These are phyloP conservation scores for Quercus lobata DNA, from an alignment of 331 rosid species.

Conservation along the genomic window DNA sequence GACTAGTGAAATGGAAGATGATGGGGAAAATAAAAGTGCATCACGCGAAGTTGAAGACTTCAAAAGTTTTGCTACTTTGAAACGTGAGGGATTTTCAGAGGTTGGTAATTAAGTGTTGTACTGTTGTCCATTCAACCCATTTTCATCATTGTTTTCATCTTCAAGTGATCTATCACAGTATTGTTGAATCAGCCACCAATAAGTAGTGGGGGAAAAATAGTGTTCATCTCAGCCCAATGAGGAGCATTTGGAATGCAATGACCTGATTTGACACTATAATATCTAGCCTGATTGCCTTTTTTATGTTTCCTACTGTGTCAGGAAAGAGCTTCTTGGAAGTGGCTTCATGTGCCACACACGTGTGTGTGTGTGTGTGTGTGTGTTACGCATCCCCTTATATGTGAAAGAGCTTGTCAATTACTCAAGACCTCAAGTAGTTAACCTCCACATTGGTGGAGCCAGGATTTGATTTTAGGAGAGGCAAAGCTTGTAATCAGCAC, in stretches of 20 bases:
- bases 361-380: background rate
- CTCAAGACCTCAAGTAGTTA: background rate
- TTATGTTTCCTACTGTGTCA: background rate
- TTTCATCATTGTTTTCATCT: background rate
- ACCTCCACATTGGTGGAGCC: background rate
- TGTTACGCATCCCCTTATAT: background rate
- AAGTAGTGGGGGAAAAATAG: background rate
- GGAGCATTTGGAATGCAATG: background rate
- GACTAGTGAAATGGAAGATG: conserved; percentile 69
- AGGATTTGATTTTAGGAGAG: background rate
- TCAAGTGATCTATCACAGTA: background rate
- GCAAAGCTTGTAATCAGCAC: no score
- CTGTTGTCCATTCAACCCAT: conserved; percentile 11
- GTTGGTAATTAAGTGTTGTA: conserved; percentile 41
- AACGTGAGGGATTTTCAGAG: conserved; percentile 68
- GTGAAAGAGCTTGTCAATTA: background rate
- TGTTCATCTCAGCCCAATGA: background rate
- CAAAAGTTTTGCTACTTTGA: conserved; percentile 44
- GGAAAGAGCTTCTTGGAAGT: background rate
- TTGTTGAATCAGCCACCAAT: background rate
- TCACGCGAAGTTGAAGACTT: conserved; percentile 40
- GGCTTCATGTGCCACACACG: background rate
- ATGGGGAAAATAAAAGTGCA: conserved; percentile 33
- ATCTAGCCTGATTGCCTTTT: background rate
- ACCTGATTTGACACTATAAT: background rate